Percentiles rank a stretch among this genome's conserved stretches.
These are phyloP conservation scores for Sporothrix sp. DNA, from an alignment of 2,329 filamentous ascomycete species.

Conservation along the genomic window DNA sequence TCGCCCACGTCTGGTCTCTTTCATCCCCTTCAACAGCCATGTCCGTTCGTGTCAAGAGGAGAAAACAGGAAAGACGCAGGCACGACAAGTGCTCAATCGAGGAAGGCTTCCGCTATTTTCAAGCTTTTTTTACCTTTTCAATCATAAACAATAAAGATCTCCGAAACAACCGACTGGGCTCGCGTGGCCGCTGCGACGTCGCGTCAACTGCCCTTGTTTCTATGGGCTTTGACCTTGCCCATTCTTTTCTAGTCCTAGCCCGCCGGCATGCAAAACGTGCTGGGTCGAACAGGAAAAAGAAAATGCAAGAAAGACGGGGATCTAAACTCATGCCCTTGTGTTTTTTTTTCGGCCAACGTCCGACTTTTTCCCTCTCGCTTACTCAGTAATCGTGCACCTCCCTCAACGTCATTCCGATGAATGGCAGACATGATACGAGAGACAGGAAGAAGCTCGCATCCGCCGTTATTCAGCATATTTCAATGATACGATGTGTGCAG, in stretches of 20 bases:
- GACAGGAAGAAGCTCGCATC: background rate
- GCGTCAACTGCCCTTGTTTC: slow-evolving; percentile 8
- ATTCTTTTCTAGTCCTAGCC: too few species aligned
- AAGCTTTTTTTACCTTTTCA: too few species aligned
- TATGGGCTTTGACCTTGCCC: too few species aligned
- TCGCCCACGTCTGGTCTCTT: background rate
- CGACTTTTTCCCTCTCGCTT: background rate
- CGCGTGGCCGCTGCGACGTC: slow-evolving; percentile 4
- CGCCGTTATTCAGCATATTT: background rate
- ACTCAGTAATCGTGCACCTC: too few species aligned
- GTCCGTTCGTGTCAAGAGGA: background rate
- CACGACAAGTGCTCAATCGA: background rate
- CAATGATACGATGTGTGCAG: background rate
- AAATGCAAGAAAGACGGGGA: too few species aligned
- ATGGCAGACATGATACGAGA: background rate
- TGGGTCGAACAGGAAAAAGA: too few species aligned
- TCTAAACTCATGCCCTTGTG: too few species aligned
- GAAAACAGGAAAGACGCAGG: background rate
- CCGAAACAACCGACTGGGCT: slow-evolving; percentile 5
- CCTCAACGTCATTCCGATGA: background rate
- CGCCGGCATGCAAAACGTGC: too few species aligned
- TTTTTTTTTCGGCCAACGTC: too few species aligned
- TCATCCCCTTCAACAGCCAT: background rate
- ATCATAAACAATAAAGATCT: slow-evolving; percentile 5
- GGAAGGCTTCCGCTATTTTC: background rate